A percentile compares a stretch with the other conserved stretches of the same genome.
Evolutionary conservation across 202 grass and related monocot species (phyloP).

Genomic region (Cymbopogon flexuosus): DNA sequence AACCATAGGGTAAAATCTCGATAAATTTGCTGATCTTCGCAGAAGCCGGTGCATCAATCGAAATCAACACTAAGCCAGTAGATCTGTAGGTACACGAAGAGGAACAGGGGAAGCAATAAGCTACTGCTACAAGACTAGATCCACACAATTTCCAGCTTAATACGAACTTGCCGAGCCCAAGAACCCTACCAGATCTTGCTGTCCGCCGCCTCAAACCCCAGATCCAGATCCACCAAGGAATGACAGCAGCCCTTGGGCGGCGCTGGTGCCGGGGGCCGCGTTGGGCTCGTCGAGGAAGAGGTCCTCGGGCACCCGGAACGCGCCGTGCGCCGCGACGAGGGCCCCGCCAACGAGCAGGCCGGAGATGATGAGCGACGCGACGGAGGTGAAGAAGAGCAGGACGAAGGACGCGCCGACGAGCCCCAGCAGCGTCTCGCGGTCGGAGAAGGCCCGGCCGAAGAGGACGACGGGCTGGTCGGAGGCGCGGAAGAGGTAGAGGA

Average conservation of each 20-base stretch:
- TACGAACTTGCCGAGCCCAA: constrained; percentile 13
- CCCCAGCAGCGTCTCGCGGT: constrained; percentile 59
- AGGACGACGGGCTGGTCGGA: constrained; percentile 55
- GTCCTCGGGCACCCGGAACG: constrained; percentile 62
- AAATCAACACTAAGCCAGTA: constrained; percentile 25
- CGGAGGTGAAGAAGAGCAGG: constrained; percentile 66
- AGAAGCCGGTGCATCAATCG: constrained; percentile 16
- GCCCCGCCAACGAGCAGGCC: constrained; percentile 49
- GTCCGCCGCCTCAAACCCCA: constrained; percentile 45
- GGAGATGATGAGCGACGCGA: constrained; percentile 71
- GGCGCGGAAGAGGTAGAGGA: constrained; percentile 59
- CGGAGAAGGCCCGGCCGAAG: constrained; percentile 68
- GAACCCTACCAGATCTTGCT: constrained; percentile 48
- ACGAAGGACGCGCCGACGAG: constrained; percentile 58
- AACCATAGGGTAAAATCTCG: constrained; percentile 1
- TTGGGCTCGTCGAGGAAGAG: constrained; percentile 72
- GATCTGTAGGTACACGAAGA: constrained; percentile 32
- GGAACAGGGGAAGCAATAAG: constrained; percentile 1
- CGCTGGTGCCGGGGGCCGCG: constrained; percentile 27
- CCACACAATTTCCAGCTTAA: constrained; percentile 28
- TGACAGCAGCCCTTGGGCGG: constrained; percentile 45
- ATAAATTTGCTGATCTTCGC: constrained; percentile 10
- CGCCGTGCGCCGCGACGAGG: constrained; percentile 59
- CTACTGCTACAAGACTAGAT: constrained; percentile 36
- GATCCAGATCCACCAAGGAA: constrained; percentile 51